Evolutionary conservation across 768 basidiomycete genomes (phyloP), one percentile per base, ranked within the genome.

Genomic region (Russula sp.): DNA sequence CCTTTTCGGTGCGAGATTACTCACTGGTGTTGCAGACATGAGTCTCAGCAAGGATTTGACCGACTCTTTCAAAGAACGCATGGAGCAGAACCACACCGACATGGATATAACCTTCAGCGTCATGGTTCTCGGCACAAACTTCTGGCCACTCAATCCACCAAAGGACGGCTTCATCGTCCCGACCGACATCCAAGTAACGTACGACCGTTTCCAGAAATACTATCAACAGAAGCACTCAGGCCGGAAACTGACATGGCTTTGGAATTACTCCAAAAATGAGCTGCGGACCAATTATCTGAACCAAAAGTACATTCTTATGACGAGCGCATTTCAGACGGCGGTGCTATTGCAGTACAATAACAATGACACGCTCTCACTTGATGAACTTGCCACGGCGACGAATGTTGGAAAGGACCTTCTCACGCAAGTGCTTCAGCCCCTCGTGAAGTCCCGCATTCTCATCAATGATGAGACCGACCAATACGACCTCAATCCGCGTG

Each of bases 181-280:
- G 0, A 76, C 84, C 4, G 94, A 98, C 74, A 87, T 99, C 64
- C 78, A 87, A 22, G 82, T 90, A 24, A 92, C 90, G 9, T 94
- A 95, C 73, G 89, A 95, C 63, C 85, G 92, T 50, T 99, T 98
- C 81, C 84, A 87, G 67, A 85, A 87, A 65, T 98, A 94, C 79
- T 98, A 98, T 75, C 90, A 92, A 72, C 86, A 86, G 72, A 94
- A 95, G 75, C 93, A 96, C 75, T 91, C 89, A 2, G 96, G 94
- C 16, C 89, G 96, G 65, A 96, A 96, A 73, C 82, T 99, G 49
- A 95, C 92, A 0, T 99, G 96, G 96, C 78, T 98, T 11, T 99
- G 97, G 97, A 96, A 98, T 72, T 92, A 95, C 74, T 94, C 88
- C 61, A 96, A 96, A 79, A 95, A 95, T 77, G 97, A 99, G 74